phyloP scores from a whole-genome alignment of 768 basidiomycete genomes.

The Epithele typhae region DNA sequence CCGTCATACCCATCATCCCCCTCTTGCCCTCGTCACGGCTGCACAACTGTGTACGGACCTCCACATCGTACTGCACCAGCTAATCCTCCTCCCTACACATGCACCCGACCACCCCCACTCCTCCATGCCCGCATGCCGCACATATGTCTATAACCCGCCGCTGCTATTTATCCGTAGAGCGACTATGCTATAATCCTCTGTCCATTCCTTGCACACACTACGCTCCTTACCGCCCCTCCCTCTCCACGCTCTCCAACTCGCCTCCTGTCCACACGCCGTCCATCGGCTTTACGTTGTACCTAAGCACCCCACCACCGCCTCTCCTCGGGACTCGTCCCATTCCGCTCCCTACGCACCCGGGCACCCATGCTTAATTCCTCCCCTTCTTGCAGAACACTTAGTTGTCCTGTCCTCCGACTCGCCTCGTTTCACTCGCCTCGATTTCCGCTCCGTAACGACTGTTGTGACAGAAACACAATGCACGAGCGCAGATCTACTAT shows the following conservation, averaged over 20 bases:
- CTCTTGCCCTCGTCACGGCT: neutral
- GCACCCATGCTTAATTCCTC: no score
- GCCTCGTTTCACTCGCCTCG: no score
- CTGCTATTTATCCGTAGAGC: constrained; percentile 14
- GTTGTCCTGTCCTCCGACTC: no score
- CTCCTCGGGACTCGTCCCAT: no score
- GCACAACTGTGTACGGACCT: neutral
- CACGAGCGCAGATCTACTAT: no score
- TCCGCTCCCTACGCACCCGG: no score
- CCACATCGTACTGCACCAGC: neutral
- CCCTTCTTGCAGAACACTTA: no score
- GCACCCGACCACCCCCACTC: neutral
- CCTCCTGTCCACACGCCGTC: neutral
- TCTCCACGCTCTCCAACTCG: neutral
- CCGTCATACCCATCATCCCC: neutral
- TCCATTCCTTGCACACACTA: constrained; percentile 16
- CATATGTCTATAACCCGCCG: constrained; percentile 13
- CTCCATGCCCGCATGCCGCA: neutral
- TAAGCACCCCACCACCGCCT: no score
- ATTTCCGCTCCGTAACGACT: no score
- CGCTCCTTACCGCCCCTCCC: constrained; percentile 9
- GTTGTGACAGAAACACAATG: no score
- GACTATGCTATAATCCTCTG: constrained; percentile 16
- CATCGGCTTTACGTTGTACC: neutral
- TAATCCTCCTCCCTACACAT: neutral